Evolutionary conservation across 441 rosid genomes (phyloP), one percentile per base, ranked within the genome.

Genomic region (Adansonia grandidieri): DNA sequence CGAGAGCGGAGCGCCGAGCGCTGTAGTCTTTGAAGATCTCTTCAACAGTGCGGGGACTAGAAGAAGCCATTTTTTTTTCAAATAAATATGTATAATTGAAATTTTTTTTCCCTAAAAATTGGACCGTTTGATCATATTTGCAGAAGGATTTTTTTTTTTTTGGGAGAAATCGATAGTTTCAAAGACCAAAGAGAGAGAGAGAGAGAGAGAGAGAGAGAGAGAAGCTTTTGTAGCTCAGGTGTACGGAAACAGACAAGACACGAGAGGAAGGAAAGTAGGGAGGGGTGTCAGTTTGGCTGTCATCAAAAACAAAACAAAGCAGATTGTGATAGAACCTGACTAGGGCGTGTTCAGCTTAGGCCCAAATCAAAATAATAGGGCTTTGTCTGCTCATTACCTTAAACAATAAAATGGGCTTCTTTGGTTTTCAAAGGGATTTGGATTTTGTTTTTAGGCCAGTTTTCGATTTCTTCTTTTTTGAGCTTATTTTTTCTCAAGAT

Each of bases 31-130:
- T 93, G 83, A 90, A 90, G 91, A 95, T 95, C 88, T 91, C 98
- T 88, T 95, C 98, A 4, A 93, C 95, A 37, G 93, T 84, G 74
- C 98, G 91, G 76, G 98, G 98, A 80, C 88, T 91, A 32, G 94
- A 88, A 17, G 92, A 84, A 71, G 75, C 75, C 75, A 54, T 71
- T 7, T 13, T 48, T 48, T 50, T 24, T 8, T 7, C 13, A 42
- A 61, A 24, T 32, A 63, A 63, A 14, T 63, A 32, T 14, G 20
- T 63, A 32, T 63, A 24, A 61, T 24, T 10, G 40, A 11, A 61
- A 24, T 2, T 15, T n/a, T 42, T n/a, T 32, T 37, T 3, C 13
- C 11, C 13, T 58, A 20, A 58, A 19, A 28, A 62, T 32, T 62
- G 11, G 11, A 9, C 11, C 10, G 2, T 1, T 10, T 28, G 32